A percentile compares a stretch with the other conserved stretches of the same genome.
Evolutionary conservation across 2,329 filamentous ascomycete species (phyloP).

Genomic region (Byssoonygena ceratinophila): DNA sequence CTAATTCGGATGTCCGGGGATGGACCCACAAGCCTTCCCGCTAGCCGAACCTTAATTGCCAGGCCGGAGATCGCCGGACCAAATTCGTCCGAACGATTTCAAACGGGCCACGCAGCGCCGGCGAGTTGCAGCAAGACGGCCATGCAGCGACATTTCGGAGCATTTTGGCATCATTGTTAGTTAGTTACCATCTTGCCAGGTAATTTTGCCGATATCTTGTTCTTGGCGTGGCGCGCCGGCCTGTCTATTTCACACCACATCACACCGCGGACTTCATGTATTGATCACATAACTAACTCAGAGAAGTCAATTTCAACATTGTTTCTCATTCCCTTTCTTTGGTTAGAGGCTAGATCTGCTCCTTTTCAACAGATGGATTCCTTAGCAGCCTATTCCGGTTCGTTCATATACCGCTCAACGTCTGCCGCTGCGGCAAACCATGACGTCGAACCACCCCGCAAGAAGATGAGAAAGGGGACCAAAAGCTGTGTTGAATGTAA

Average conservation of each 20-base stretch:
- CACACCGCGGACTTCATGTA: too few species aligned
- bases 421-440: conserved; percentile 12
- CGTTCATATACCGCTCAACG: neutral
- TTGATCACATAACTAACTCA: neutral
- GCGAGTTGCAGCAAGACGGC: too few species aligned
- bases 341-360: neutral
- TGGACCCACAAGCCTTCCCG: neutral
- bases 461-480: conserved; percentile 37
- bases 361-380: neutral
- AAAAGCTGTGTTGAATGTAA: conserved; percentile 36
- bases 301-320: too few species aligned
- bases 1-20: neutral
- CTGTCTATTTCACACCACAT: too few species aligned
- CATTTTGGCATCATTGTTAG: too few species aligned
- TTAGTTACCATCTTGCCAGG: too few species aligned
- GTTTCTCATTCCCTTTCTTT: too few species aligned
- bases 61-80: neutral
- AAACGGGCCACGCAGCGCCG: too few species aligned
- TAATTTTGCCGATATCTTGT: too few species aligned
- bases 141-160: neutral
- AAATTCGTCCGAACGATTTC: conserved; percentile 1
- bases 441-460: conserved; percentile 27
- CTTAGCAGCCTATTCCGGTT: neutral
- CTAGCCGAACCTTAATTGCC: neutral
- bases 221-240: too few species aligned